Evolutionary conservation across 768 basidiomycete species (phyloP).

Genomic region (Lentinula sp.): DNA sequence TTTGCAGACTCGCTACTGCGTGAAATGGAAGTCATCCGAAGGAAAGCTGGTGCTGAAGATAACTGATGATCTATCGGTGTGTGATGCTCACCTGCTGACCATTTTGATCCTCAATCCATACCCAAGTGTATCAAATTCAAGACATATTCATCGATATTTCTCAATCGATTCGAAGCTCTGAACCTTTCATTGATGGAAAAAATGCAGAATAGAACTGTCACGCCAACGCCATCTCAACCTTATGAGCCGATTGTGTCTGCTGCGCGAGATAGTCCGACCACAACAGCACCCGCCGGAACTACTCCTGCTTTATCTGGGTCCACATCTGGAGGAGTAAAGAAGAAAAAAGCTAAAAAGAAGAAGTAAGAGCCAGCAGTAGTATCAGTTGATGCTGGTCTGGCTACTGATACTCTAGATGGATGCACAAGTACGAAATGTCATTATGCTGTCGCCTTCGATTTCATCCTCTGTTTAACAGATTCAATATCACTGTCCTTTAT

Average conservation of each 20-base stretch:
- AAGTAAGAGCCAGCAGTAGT: background rate
- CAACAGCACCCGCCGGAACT: background rate
- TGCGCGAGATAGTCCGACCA: constrained; percentile 17
- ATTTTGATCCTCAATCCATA: background rate
- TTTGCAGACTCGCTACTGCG: constrained; percentile 76
- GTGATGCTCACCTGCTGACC: constrained; percentile 19
- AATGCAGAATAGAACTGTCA: constrained; percentile 63
- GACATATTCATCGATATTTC: constrained; percentile 88
- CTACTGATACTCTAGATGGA: background rate
- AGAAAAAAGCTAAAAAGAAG: constrained; percentile 82
- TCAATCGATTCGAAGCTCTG: constrained; percentile 93
- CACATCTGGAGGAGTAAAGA: constrained; percentile 58
- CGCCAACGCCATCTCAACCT: constrained; percentile 20
- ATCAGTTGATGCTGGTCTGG: background rate
- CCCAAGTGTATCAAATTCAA: constrained; percentile 92
- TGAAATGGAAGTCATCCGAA: constrained; percentile 86
- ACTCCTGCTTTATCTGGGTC: constrained; percentile 14
- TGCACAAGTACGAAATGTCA: background rate
- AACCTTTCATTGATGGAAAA: constrained; percentile 82
- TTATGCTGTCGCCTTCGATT: background rate
- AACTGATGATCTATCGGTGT: constrained; percentile 83
- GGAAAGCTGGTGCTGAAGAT: constrained; percentile 91
- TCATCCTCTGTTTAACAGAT: background rate
- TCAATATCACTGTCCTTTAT: too few species aligned
- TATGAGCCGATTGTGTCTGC: constrained; percentile 9